Evolutionary conservation across 2,329 filamentous ascomycete genomes (phyloP).

Genomic region (Apiospora sp.): DNA sequence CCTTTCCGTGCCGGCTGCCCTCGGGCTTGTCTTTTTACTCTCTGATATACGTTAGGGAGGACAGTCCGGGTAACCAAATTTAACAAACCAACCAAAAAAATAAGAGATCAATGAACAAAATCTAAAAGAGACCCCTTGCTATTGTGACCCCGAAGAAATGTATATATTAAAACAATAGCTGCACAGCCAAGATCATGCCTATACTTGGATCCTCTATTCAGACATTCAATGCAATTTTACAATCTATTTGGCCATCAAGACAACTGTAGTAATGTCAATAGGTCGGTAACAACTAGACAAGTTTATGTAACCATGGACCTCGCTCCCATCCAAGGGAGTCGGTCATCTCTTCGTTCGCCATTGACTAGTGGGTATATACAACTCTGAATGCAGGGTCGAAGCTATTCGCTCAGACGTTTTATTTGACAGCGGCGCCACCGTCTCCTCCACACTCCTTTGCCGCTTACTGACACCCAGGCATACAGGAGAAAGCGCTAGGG

Average conservation of each 20-base stretch:
- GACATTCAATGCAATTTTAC: too few relatives aligned
- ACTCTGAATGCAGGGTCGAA: background rate
- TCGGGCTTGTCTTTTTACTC: background rate
- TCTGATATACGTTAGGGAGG: background rate
- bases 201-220: background rate
- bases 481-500: background rate
- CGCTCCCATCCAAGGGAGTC: background rate
- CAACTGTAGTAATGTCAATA: background rate
- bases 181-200: background rate
- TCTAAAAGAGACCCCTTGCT: background rate
- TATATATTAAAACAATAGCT: background rate
- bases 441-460: background rate
- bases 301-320: background rate
- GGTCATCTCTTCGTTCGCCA: background rate
- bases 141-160: background rate
- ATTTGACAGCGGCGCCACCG: constrained; percentile 21
- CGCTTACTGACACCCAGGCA: background rate
- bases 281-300: background rate
- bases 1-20: background rate
- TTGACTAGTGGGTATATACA: constrained; percentile 5
- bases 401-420: background rate
- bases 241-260: background rate
- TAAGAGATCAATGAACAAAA: constrained; percentile 10
- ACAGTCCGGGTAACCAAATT: background rate
- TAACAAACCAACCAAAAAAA: constrained; percentile 3